Percentiles rank a stretch among this genome's conserved stretches.
These are phyloP conservation scores for Eimeria praecox DNA, from an alignment of 169 alveolate species.

Conservation along the genomic window DNA sequence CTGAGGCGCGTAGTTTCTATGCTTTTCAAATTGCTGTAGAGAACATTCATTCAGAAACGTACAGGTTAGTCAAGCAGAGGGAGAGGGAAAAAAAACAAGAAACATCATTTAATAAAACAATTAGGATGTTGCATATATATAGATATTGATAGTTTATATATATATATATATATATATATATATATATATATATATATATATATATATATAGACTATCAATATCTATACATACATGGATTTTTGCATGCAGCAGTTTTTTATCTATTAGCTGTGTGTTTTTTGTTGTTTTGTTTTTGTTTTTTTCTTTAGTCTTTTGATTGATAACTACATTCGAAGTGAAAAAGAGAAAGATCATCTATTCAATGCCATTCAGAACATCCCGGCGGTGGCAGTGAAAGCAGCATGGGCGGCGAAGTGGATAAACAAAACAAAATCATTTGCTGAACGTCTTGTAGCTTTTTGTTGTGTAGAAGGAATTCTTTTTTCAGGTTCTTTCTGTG, in stretches of 20 bases:
- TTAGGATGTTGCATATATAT: no score
- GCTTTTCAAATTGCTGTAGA: slow-evolving; percentile 99
- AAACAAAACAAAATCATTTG: slow-evolving; percentile 94
- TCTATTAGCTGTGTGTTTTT: no score
- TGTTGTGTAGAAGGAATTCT: slow-evolving; percentile 99
- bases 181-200: no score
- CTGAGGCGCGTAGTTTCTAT: slow-evolving; percentile 98
- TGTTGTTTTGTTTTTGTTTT: not conserved
- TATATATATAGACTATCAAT: no score
- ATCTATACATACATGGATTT: no score
- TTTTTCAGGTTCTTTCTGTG: slow-evolving; percentile 99
- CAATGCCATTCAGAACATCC: slow-evolving; percentile 96
- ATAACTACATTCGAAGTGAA: slow-evolving; percentile 95
- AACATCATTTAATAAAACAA: slow-evolving; percentile 82
- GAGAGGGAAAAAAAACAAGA: slow-evolving; percentile 81
- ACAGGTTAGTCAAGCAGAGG: slow-evolving; percentile 87
- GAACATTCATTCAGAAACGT: slow-evolving; percentile 99
- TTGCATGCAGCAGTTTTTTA: no score
- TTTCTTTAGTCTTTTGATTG: slow-evolving; percentile 90
- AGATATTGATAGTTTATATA: no score
- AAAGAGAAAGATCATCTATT: slow-evolving; percentile 96
- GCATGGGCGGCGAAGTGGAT: slow-evolving; percentile 96
- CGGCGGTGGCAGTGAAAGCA: slow-evolving; percentile 90
- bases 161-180: no score
- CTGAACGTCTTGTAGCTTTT: slow-evolving; percentile 97